Conservation (phyloP, 202 grass and related monocot species). For the Setaria italica region DNA sequence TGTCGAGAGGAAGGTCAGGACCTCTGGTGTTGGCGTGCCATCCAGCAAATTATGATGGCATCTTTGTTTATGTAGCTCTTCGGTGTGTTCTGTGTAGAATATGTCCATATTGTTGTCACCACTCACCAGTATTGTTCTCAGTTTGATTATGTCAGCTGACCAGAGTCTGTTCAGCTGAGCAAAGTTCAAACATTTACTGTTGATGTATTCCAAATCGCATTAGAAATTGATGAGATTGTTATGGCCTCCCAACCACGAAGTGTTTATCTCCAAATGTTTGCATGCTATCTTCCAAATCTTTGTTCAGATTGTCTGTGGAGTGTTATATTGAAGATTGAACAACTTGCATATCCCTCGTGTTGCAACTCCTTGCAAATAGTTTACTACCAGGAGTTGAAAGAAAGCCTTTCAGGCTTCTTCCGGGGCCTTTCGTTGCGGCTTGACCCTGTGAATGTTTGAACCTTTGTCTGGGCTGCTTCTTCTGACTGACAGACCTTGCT, state of each 20-base stretch:
- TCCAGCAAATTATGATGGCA: conserved; percentile 81
- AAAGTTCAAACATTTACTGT: neutral
- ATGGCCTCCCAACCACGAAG: neutral
- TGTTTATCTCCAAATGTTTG: neutral
- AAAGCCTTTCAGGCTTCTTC: neutral
- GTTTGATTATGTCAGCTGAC: neutral
- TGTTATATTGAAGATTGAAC: neutral
- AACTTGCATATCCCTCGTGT: neutral
- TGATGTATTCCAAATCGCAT: neutral
- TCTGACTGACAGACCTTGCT: neutral
- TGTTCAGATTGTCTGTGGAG: neutral
- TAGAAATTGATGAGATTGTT: neutral
- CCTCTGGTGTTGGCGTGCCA: conserved; percentile 56
- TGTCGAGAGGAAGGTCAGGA: conserved; percentile 74
- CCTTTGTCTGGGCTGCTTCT: neutral
- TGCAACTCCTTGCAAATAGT: neutral
- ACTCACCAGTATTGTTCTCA: neutral
- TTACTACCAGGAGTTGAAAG: neutral
- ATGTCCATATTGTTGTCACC: neutral
- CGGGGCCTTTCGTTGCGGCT: neutral
- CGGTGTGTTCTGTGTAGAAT: neutral
- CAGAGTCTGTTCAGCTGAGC: neutral
- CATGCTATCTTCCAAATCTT: neutral
- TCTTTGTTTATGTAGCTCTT: neutral
- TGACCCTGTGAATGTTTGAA: neutral